Base-by-base conservation (phyloP, 139 green algal species). In the Nannochloris sp. region DNA sequence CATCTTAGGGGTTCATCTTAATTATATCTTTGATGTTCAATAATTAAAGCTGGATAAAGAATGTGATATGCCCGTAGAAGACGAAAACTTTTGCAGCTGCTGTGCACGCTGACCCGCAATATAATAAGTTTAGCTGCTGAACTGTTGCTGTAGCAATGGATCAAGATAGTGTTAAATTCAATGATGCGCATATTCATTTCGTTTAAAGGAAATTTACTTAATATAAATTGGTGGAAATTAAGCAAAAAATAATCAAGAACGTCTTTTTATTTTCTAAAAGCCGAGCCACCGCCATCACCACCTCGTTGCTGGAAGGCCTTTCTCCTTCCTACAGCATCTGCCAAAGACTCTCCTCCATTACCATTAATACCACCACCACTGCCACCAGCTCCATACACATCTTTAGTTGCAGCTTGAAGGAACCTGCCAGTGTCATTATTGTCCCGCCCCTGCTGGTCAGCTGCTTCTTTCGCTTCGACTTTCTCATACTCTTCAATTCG, bases 231-330 rank as follows among this genome's bases (percentile, higher is more conserved):
- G 30, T 58, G n/a, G 31, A 47, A 67, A 15, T 14, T 34, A 44
- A 65, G 33, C 71, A 75, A 46, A 71, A 71, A 27, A 27, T 83
- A 61, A 65, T 81, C 68, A 70, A 83, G 70, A 1, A 44, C 72
- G 6, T 67, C 27, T 66, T 13, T 15, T 63, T 12, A 63, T n/a
- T 12, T 47, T n/a, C 55, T 24, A 51, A 68, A 73, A 3, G 57
- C 66, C 13, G 57, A 33, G 57, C 42, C 66, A 37, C 62, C 62
- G n/a, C n/a, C n/a, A n/a, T n/a, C n/a, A 6, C 54, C 58, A n/a
- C 47, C 6, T 4, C 68, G 58, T 10, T 75, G 48, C 36, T 30
- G 46, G 61, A 65, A 75, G 23, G 27, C 44, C 2, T 67, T 68
- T 3, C 68, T 54, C n/a, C 68, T 56, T 3, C 61, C 61, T 46